phyloP scores from a whole-genome alignment of 345 rosid species.

The Bruguiera parviflora region DNA sequence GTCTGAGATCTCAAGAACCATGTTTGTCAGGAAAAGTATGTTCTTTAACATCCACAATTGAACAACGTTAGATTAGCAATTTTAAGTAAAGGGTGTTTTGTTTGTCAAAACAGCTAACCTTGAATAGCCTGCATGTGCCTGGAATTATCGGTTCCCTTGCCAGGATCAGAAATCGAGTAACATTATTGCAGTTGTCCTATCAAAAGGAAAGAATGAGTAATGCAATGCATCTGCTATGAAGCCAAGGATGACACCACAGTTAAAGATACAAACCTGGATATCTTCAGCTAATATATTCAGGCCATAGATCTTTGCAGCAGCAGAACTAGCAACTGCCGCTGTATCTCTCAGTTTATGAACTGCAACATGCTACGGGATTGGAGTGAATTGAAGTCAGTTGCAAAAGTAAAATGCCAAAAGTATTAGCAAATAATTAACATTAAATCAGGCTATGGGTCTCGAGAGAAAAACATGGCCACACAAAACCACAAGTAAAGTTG shows the following conservation, averaged over 20 bases:
- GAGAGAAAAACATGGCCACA: no score
- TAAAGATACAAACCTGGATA: constrained; percentile 63
- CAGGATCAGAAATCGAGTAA: constrained; percentile 90
- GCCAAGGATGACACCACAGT: neutral
- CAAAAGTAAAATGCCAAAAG: constrained; percentile 9
- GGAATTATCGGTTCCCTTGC: constrained; percentile 99
- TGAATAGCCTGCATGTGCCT: constrained; percentile 73
- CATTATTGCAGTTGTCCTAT: constrained; percentile 84
- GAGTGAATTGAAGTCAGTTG: constrained; percentile 12
- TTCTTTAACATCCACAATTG: neutral
- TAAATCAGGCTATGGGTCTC: neutral
- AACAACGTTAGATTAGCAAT: neutral
- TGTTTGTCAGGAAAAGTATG: constrained; percentile 9
- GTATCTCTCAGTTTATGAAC: constrained; percentile 55
- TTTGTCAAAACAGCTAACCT: constrained; percentile 49
- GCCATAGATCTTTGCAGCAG: constrained; percentile 79
- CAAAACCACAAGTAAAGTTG: constrained; percentile 1
- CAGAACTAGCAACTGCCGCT: constrained; percentile 91
- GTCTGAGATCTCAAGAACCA: constrained; percentile 48
- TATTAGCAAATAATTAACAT: neutral
- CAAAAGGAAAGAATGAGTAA: constrained; percentile 7
- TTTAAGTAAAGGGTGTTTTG: neutral
- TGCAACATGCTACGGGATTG: constrained; percentile 57
- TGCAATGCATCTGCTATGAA: neutral
- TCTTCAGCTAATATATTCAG: constrained; percentile 84